These are phyloP conservation scores for Cryptococcus sp. DNA, from an alignment of 1,284 basidiomycete genomes.

Conservation along the genomic window DNA sequence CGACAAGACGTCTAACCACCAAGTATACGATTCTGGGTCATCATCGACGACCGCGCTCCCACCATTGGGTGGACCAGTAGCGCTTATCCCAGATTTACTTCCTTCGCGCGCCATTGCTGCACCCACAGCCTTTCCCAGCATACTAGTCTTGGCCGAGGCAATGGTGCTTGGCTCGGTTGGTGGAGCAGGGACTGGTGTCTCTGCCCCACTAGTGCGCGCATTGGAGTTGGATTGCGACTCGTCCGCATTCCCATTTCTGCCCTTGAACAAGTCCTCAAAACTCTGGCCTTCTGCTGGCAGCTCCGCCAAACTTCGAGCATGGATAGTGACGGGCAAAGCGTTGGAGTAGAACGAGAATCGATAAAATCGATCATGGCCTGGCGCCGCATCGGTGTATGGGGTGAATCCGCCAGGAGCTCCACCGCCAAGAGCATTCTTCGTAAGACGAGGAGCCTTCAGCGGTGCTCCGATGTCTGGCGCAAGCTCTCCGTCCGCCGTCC, in stretches of 20 bases:
- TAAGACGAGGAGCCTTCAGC: slow-evolving; percentile 47
- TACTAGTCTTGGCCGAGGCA: slow-evolving; percentile 23
- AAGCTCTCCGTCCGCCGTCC: slow-evolving; percentile 53
- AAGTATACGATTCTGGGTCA: slow-evolving; percentile 74
- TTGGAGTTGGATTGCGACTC: slow-evolving; percentile 7
- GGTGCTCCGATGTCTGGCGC: slow-evolving; percentile 32
- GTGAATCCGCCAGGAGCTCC: slow-evolving; percentile 32
- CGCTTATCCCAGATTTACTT: slow-evolving; percentile 7
- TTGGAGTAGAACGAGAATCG: slow-evolving; percentile 99
- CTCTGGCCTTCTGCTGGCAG: slow-evolving; percentile 90
- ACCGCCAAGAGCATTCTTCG: slow-evolving; percentile 24
- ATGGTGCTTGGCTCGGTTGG: slow-evolving; percentile 17
- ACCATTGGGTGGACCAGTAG: slow-evolving; percentile 12
- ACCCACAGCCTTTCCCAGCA: slow-evolving; percentile 37
- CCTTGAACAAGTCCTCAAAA: slow-evolving; percentile 84
- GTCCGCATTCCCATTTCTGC: slow-evolving; percentile 22
- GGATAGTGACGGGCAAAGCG: slow-evolving; percentile 86
- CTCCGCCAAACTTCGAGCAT: slow-evolving; percentile 88
- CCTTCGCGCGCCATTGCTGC: slow-evolving; percentile 21
- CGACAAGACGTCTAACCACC: slow-evolving; percentile 95
- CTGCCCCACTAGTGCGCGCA: slow-evolving; percentile 18
- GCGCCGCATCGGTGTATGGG: slow-evolving; percentile 45
- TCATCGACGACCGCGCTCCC: slow-evolving; percentile 31
- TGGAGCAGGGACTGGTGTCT: slow-evolving; percentile 27
- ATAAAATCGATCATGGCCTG: slow-evolving; percentile 87